A percentile compares a stretch with the other conserved stretches of the same genome.
Conservation (phyloP, 2,329 filamentous ascomycete genomes). For the Thermothelomyces thermophilus region DNA sequence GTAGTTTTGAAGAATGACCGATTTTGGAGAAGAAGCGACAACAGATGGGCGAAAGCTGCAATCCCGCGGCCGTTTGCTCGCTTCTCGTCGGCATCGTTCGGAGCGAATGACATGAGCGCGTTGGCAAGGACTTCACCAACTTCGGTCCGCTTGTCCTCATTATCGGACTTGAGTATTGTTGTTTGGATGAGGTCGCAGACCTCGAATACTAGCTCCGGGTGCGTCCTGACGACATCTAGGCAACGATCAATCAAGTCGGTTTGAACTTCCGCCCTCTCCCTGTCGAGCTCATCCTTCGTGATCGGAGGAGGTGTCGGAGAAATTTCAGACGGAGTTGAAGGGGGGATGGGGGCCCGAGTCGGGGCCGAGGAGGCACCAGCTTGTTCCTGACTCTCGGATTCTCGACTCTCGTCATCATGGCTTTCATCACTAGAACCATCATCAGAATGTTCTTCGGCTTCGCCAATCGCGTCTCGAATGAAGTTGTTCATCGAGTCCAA, state of each 20-base stretch:
- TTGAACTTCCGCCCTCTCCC: constrained; percentile 64
- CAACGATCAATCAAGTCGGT: constrained; percentile 80
- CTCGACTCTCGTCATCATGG: constrained; percentile 13
- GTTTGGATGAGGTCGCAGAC: constrained; percentile 78
- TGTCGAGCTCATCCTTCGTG: constrained; percentile 74
- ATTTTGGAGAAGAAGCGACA: constrained; percentile 82
- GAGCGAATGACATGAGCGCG: constrained; percentile 66
- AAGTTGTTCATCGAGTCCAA: constrained; percentile 28
- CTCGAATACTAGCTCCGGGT: constrained; percentile 84
- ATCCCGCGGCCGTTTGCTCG: constrained; percentile 60
- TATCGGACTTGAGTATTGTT: constrained; percentile 54
- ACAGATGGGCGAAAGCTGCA: constrained; percentile 83
- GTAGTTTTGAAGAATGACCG: constrained; percentile 70
- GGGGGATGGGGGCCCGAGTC: constrained; percentile 24
- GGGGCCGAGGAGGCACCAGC: constrained; percentile 23
- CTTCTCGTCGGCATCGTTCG: constrained; percentile 51
- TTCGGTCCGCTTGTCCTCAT: constrained; percentile 56
- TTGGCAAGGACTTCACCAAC: constrained; percentile 78
- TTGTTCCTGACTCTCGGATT: constrained; percentile 21
- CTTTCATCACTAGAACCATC: constrained; percentile 26
- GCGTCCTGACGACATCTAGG: constrained; percentile 80
- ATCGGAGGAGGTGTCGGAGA: constrained; percentile 32
- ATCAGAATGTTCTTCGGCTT: constrained; percentile 25
- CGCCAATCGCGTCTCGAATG: constrained; percentile 24
- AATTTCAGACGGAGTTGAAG: constrained; percentile 22